Percentiles rank a stretch among this genome's conserved stretches.
phyloP scores from a whole-genome alignment of 805 yeast genomes.

The Barnettozyma wickerhamii region DNA sequence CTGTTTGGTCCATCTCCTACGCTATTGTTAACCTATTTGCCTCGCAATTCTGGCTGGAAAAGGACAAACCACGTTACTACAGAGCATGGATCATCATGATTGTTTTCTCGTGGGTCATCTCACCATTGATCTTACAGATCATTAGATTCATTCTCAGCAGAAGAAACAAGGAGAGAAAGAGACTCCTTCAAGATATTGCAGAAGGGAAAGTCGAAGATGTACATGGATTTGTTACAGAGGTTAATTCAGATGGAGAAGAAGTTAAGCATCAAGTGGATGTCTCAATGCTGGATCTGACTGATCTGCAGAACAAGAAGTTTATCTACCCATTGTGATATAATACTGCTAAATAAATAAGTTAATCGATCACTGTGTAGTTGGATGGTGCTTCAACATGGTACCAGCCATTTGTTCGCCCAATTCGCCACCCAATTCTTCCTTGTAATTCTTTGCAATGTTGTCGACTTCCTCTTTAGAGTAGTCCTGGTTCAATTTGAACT shows the following conservation, averaged over 20 bases:
- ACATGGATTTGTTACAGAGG: conserved; percentile 22
- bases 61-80: conserved; percentile 38
- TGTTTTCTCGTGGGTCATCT: conserved; percentile 36
- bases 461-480: conserved; percentile 37
- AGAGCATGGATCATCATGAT: conserved; percentile 47
- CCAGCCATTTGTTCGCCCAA: conserved; percentile 11
- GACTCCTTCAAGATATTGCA: conserved; percentile 16
- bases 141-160: conserved; percentile 34
- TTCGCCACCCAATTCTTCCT: conserved; percentile 33
- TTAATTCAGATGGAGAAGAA: conserved; percentile 25
- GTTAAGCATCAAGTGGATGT: conserved; percentile 29
- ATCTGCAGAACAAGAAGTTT: conserved; percentile 45
- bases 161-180: conserved; percentile 25
- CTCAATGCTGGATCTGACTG: conserved; percentile 49
- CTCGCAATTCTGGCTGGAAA: conserved; percentile 43
- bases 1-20: conserved; percentile 35
- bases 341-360: no score
- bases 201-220: conserved; percentile 24
- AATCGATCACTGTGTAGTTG: no score
- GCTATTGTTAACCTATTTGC: conserved; percentile 40
- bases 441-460: conserved; percentile 49
- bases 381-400: neutral
- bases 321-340: conserved; percentile 43
- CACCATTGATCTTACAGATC: conserved; percentile 33
- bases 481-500: conserved; percentile 57